Evolutionary conservation across 495 filamentous ascomycete genomes (phyloP).

Genomic region (Lepraria neglecta): DNA sequence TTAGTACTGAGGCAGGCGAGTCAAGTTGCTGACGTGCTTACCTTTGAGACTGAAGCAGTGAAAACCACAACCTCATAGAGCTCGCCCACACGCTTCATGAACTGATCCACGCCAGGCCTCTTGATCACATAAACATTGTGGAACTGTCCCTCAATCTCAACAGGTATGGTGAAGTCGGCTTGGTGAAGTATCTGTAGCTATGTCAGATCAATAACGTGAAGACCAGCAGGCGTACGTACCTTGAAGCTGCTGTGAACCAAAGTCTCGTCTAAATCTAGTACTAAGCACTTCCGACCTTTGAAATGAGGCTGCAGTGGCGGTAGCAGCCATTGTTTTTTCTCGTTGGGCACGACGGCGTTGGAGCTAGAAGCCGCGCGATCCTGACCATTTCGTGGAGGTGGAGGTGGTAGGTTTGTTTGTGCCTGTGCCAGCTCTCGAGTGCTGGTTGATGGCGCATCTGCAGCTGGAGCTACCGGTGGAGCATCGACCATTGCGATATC

Average conservation of each 20-base stretch:
- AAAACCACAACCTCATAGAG: slow-evolving; percentile 98
- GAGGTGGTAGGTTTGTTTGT: slow-evolving; percentile 49
- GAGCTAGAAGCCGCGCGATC: slow-evolving; percentile 27
- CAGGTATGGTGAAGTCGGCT: slow-evolving; percentile 97
- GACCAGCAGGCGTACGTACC: slow-evolving; percentile 44
- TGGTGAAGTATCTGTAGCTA: slow-evolving; percentile 78
- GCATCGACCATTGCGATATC: slow-evolving; percentile 61
- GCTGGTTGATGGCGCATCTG: slow-evolving; percentile 18
- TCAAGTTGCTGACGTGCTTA: slow-evolving; percentile 36
- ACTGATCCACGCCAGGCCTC: slow-evolving; percentile 91
- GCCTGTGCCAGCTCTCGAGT: slow-evolving; percentile 35
- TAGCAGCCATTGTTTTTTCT: slow-evolving; percentile 65
- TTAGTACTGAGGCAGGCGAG: slow-evolving; percentile 13
- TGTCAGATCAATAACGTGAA: slow-evolving; percentile 25
- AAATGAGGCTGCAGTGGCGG: slow-evolving; percentile 71
- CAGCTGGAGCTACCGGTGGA: slow-evolving; percentile 27
- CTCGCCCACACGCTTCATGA: slow-evolving; percentile 98
- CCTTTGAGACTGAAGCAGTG: slow-evolving; percentile 97
- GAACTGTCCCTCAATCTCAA: slow-evolving; percentile 97
- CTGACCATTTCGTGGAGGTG: slow-evolving; percentile 46
- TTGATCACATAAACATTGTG: slow-evolving; percentile 99
- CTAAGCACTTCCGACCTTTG: slow-evolving; percentile 84
- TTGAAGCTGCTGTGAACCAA: slow-evolving; percentile 99
- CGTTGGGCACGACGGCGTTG: slow-evolving; percentile 36
- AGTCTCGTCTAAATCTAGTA: slow-evolving; percentile 96